Evolutionary conservation across 768 basidiomycete genomes (phyloP).

Genomic region (Kwoniella europaea): DNA sequence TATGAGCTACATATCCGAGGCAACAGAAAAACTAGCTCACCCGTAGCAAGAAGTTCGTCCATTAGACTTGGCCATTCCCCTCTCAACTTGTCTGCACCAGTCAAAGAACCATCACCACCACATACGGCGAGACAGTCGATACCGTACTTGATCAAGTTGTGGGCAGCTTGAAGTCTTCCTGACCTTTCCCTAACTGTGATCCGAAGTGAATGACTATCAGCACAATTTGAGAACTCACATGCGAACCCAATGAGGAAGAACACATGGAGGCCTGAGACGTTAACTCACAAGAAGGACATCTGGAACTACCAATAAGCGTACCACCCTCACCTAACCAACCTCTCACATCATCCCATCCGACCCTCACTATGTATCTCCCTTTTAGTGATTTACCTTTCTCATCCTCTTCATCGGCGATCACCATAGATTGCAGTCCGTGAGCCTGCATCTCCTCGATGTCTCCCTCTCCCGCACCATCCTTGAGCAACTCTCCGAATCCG

Average conservation of each 20-base stretch:
- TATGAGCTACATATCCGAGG: no score
- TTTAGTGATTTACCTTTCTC: constrained; percentile 67
- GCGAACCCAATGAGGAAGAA: no score
- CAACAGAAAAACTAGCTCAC: constrained; percentile 58
- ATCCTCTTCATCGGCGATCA: constrained; percentile 61
- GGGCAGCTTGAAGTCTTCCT: constrained; percentile 84
- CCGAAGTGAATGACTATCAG: background rate
- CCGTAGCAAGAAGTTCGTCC: constrained; percentile 68
- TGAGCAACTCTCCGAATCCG: constrained; percentile 61
- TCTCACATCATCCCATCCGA: constrained; percentile 97
- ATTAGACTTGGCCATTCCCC: constrained; percentile 92
- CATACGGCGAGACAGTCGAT: constrained; percentile 97
- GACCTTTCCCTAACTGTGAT: constrained; percentile 75
- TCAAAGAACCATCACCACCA: constrained; percentile 95
- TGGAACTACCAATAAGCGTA: constrained; percentile 56
- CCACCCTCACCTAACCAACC: constrained; percentile 83
- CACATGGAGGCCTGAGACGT: no score
- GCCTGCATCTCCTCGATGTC: constrained; percentile 50
- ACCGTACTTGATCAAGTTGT: constrained; percentile 92
- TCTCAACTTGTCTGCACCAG: constrained; percentile 92
- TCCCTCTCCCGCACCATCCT: constrained; percentile 71
- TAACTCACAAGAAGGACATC: constrained; percentile 54
- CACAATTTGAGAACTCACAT: no score
- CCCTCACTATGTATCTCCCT: constrained; percentile 88
- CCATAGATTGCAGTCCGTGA: constrained; percentile 25